A percentile compares a stretch with the other conserved stretches of the same genome.
Evolutionary conservation across 306 rosid genomes (phyloP).

Genomic region (Quercus gilva): DNA sequence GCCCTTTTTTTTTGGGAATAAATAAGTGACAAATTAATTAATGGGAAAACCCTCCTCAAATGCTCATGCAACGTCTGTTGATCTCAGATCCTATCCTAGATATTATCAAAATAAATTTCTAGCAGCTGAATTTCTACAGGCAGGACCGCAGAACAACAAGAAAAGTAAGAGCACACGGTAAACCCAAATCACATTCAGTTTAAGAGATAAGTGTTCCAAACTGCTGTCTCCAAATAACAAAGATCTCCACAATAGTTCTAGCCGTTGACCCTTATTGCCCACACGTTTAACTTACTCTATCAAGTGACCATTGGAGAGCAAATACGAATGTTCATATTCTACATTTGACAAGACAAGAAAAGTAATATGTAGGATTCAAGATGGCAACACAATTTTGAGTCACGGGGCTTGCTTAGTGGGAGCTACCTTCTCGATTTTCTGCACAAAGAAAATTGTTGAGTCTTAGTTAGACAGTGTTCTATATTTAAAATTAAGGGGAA

Average conservation of each 20-base stretch:
- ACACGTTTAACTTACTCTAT: slow-evolving; percentile 18
- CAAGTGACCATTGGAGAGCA: slow-evolving; percentile 2
- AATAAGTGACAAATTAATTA: too few relatives aligned
- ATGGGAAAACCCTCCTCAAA: too few relatives aligned
- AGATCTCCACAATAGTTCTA: slow-evolving; percentile 7
- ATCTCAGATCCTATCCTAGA: not conserved
- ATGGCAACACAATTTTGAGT: not conserved
- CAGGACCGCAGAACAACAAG: not conserved
- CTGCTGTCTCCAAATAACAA: slow-evolving; percentile 1
- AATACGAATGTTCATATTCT: not conserved
- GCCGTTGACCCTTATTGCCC: slow-evolving; percentile 15
- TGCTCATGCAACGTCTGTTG: too few relatives aligned
- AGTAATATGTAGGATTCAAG: not conserved
- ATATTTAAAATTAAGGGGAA: not conserved
- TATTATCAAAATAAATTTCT: not conserved
- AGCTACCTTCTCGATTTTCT: slow-evolving; percentile 46
- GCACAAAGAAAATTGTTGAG: slow-evolving; percentile 15
- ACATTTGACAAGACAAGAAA: not conserved
- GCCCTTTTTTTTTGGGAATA: too few relatives aligned
- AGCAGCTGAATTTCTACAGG: not conserved
- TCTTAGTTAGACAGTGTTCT: slow-evolving; percentile 5
- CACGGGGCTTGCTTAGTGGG: slow-evolving; percentile 45
- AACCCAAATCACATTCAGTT: not conserved
- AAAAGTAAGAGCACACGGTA: not conserved
- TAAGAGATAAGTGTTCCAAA: not conserved